Evolutionary conservation across 495 filamentous ascomycete species (phyloP).

Genomic region (Haplographium delicatum): DNA sequence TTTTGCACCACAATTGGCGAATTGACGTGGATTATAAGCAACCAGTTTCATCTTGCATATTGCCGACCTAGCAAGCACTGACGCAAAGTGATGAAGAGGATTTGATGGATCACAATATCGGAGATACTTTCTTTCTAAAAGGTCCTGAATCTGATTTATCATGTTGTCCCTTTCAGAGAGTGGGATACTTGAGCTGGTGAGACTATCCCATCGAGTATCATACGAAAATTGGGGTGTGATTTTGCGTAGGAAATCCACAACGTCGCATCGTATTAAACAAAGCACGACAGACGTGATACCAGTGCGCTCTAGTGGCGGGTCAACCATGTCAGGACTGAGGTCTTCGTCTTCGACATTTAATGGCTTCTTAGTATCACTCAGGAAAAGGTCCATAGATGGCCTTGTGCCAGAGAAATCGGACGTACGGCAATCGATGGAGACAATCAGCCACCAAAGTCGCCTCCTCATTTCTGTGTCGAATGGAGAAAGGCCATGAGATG

Average conservation of each 20-base stretch:
- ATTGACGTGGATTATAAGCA: background rate
- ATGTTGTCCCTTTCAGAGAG: background rate
- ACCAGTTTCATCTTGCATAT: background rate
- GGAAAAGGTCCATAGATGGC: constrained; percentile 53
- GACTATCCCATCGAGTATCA: background rate
- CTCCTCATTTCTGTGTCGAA: constrained; percentile 56
- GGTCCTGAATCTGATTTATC: background rate
- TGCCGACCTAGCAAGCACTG: background rate
- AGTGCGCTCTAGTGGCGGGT: constrained; percentile 32
- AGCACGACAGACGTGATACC: constrained; percentile 53
- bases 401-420: constrained; percentile 56
- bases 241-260: constrained; percentile 15
- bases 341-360: constrained; percentile 35
- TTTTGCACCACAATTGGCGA: background rate
- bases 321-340: constrained; percentile 32
- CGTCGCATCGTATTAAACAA: constrained; percentile 41
- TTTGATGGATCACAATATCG: background rate
- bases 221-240: background rate
- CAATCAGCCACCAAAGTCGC: constrained; percentile 56
- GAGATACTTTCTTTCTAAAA: background rate
- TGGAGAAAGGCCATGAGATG: constrained; percentile 41
- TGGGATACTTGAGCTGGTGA: background rate
- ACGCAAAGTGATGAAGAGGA: background rate
- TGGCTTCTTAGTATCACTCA: constrained; percentile 38
- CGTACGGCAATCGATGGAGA: constrained; percentile 45